These are phyloP conservation scores for Xylariomycetidae sp. DNA, from an alignment of 2,329 filamentous ascomycete species.

Conservation along the genomic window DNA sequence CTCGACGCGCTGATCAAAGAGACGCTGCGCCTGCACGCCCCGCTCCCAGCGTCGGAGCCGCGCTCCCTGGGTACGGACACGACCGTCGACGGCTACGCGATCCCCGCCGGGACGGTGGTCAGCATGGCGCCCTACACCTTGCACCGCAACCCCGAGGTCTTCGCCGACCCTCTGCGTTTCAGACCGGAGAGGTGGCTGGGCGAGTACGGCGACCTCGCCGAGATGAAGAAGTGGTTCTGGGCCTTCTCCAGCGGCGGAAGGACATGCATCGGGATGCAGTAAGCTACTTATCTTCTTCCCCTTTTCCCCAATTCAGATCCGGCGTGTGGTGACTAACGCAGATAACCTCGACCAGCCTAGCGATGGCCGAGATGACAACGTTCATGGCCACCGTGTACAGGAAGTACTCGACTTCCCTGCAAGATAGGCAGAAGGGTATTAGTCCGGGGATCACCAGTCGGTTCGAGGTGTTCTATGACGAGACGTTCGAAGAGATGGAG, in stretches of 20 bases:
- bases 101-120: constrained; percentile 18
- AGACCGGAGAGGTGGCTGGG: constrained; percentile 20
- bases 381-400: constrained; percentile 40
- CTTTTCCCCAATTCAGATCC: not conserved
- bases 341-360: too few relatives aligned
- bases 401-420: constrained; percentile 32
- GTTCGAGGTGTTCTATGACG: constrained; percentile 37
- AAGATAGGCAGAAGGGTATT: constrained; percentile 21
- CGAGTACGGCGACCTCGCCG: constrained; percentile 5
- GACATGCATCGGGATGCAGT: constrained; percentile 17
- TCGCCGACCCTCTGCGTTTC: constrained; percentile 17
- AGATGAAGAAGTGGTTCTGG: constrained; percentile 17
- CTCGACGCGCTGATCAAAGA: constrained; percentile 47
- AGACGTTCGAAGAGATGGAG: constrained; percentile 8
- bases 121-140: constrained; percentile 20
- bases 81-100: constrained; percentile 16
- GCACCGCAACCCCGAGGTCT: constrained; percentile 20
- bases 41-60: constrained; percentile 47
- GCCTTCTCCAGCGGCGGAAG: constrained; percentile 14
- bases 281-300: not conserved
- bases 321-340: not conserved
- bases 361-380: constrained; percentile 47
- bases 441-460: constrained; percentile 36
- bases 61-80: constrained; percentile 32
- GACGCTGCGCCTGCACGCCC: constrained; percentile 43